These are phyloP conservation scores for Neonectria hederae DNA, from an alignment of 2,329 filamentous ascomycete genomes.

Conservation along the genomic window DNA sequence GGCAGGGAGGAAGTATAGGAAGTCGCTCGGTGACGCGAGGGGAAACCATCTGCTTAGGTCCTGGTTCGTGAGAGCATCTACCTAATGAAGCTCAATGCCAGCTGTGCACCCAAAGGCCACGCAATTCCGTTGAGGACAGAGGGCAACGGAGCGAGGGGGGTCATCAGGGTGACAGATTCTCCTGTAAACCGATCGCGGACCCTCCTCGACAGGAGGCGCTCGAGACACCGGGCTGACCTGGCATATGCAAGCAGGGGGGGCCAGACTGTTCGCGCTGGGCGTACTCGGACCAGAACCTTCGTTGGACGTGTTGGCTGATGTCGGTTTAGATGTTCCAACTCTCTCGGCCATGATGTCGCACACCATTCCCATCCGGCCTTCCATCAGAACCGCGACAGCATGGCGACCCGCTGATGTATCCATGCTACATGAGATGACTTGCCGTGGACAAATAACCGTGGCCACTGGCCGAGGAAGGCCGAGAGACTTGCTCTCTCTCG, in stretches of 20 bases:
- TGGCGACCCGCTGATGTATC: conserved; percentile 66
- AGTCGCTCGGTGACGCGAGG: conserved; percentile 62
- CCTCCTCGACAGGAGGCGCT: conserved; percentile 45
- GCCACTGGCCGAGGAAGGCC: conserved; percentile 56
- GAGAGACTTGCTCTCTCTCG: conserved; percentile 33
- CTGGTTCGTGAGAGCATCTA: conserved; percentile 56
- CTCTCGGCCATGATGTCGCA: conserved; percentile 58
- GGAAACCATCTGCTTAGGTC: conserved; percentile 66
- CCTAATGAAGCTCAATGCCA: conserved; percentile 71
- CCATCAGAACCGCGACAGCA: conserved; percentile 67
- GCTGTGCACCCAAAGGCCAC: conserved; percentile 72
- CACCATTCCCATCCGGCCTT: conserved; percentile 68
- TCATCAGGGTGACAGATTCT: conserved; percentile 69
- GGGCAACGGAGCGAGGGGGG: conserved; percentile 70
- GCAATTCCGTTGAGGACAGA: conserved; percentile 71
- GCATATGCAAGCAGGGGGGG: conserved; percentile 37
- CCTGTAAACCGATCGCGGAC: conserved; percentile 47
- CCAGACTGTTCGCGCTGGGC: conserved; percentile 12
- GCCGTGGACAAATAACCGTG: conserved; percentile 64
- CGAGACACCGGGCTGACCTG: conserved; percentile 29
- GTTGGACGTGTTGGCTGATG: conserved; percentile 16
- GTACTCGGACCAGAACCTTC: conserved; percentile 24
- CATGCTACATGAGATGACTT: conserved; percentile 69
- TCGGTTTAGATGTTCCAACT: conserved; percentile 15
- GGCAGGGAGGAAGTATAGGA: conserved; percentile 68